Evolutionary conservation across 768 basidiomycete species (phyloP).

Genomic region (Leccinum uliginosum): DNA sequence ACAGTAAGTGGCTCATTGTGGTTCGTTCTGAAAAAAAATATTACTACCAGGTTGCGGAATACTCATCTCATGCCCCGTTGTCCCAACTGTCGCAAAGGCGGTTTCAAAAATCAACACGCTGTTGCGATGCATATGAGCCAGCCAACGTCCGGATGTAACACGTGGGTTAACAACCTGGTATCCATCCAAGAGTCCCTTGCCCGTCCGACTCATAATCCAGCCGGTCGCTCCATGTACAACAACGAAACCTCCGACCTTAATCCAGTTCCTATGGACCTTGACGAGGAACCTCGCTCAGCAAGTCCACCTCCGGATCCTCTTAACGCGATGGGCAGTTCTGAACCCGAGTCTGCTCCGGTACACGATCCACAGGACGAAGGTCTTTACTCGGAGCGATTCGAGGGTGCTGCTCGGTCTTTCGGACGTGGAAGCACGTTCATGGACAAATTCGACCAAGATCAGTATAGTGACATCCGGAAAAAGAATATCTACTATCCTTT

Average conservation of each 20-base stretch:
- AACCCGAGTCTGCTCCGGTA: background rate
- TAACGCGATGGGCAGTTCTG: background rate
- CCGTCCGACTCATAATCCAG: background rate
- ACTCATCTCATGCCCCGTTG: background rate
- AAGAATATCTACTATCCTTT: background rate
- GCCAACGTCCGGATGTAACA: no score
- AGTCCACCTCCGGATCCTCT: background rate
- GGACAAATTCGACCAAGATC: background rate
- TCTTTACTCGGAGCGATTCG: background rate
- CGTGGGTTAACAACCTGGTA: no score
- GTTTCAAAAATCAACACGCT: background rate
- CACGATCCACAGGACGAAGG: background rate
- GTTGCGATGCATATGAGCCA: background rate
- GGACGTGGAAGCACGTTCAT: background rate
- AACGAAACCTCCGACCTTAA: background rate
- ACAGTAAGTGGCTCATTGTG: background rate
- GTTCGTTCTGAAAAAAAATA: no score
- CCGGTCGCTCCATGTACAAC: background rate
- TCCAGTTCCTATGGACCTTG: background rate
- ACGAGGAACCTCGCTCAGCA: background rate
- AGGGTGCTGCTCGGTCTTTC: background rate
- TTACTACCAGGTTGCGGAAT: no score
- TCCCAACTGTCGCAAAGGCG: background rate
- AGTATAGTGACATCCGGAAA: background rate
- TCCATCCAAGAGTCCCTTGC: no score